Percentiles rank a stretch among this genome's conserved stretches.
Conservation (phyloP, 345 rosid species). For the Gossypium rotundifolium region DNA sequence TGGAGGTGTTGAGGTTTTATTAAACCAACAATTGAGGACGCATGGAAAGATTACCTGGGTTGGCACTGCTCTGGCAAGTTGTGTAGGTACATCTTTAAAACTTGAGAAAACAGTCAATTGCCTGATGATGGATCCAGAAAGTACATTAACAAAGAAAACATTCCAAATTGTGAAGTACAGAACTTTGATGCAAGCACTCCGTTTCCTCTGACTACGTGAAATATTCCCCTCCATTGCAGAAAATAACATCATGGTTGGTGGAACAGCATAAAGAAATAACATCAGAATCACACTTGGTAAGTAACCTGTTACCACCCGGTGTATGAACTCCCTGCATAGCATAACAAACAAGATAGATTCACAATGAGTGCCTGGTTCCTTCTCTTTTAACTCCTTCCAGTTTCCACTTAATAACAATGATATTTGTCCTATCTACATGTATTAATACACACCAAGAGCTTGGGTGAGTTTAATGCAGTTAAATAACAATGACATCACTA, state of each 20-base stretch:
- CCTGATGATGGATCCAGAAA: conserved; percentile 70
- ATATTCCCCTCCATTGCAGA: conserved; percentile 71
- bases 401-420: not conserved
- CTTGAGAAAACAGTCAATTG: conserved; percentile 48
- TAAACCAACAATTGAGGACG: not conserved
- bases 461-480: not conserved
- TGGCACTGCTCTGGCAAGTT: conserved; percentile 76
- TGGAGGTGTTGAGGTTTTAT: not conserved
- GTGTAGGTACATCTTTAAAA: conserved; percentile 51
- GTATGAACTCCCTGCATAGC: conserved; percentile 43
- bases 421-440: not conserved
- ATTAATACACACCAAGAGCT: not conserved
- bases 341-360: conserved; percentile 7
- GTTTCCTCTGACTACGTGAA: conserved; percentile 74
- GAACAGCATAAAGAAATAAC: conserved; percentile 60
- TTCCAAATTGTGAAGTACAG: conserved; percentile 91
- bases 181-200: conserved; percentile 76
- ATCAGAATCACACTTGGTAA: conserved; percentile 88
- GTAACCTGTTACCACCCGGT: conserved; percentile 75
- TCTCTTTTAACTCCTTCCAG: not conserved
- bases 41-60: conserved; percentile 49
- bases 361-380: not conserved
- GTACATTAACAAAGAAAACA: conserved; percentile 77
- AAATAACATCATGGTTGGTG: conserved; percentile 86
- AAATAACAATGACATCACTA: not conserved